Evolutionary conservation across 2,329 filamentous ascomycete species (phyloP), one percentile per base, ranked within the genome.

Genomic region (Hypomyces perniciosus): DNA sequence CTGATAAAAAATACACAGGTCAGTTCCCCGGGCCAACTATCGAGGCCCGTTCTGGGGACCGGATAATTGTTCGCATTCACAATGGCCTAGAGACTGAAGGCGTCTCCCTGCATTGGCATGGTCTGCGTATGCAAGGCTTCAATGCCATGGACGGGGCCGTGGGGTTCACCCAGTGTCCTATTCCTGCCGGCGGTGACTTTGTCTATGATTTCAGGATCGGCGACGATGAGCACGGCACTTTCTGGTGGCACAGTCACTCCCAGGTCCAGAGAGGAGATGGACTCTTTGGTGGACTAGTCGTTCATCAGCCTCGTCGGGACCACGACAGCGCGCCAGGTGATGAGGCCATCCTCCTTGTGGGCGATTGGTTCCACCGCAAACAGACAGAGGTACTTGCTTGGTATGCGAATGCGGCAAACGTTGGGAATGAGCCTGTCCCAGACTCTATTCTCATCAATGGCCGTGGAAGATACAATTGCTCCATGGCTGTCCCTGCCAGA

Each of bases 91-190:
- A 84, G 1, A 75, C 74, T 6, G 84, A 88, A 59, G 78, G 74
- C 13, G 81, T 83, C 20, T 79, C 75, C 48, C 71, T 90, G 8
- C 86, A 90, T 62, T 90, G 86, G 68, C 86, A 90, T 57, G 86
- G 86, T 9, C 74, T 91, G 51, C 87, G 79, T 59, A 84, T 89
- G 65, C 85, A 86, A 59, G 84, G 83, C 10, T 86, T 84, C 1
- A 86, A 81, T 53, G 76, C 77, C 54, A 86, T 88, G 81, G 81
- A 85, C 54, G 82, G 82, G 39, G 80, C 82, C 4, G 69, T 62
- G 5, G 68, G 66, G 2, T 64, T 76, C 20, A 76, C 72, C 0
- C 72, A 78, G 55, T 78, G 75, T 50, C 73, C 75, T 4, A 72
- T 76, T 33, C 67, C 79, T 0, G 77, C 81, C 0, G 78, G 77